A percentile compares a stretch with the other conserved stretches of the same genome.
Conservation (phyloP, 768 basidiomycete genomes). For the Hortiboletus campestris region DNA sequence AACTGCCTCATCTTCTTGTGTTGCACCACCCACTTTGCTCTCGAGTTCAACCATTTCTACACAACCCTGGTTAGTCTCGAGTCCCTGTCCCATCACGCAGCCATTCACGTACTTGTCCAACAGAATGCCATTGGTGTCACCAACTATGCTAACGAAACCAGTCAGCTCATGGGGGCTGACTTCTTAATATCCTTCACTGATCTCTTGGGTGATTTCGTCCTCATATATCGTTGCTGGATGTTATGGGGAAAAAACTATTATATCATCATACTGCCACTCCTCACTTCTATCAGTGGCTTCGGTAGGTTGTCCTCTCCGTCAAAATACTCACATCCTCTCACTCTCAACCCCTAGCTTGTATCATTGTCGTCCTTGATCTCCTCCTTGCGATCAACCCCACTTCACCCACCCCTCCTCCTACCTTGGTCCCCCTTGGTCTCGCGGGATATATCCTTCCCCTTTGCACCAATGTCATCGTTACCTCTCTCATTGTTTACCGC, state of each 20-base stretch:
- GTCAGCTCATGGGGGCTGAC: conserved; percentile 32
- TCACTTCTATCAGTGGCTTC: conserved; percentile 34
- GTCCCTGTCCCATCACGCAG: not conserved
- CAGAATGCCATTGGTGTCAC: conserved; percentile 30
- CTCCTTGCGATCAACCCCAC: conserved; percentile 28
- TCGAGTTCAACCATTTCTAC: conserved; percentile 38
- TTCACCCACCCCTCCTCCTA: conserved; percentile 35
- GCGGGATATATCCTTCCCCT: conserved; percentile 40
- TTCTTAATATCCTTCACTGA: conserved; percentile 37
- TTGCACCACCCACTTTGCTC: conserved; percentile 32
- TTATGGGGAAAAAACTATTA: conserved; percentile 37
- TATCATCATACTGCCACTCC: conserved; percentile 34
- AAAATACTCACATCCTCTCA: not conserved
- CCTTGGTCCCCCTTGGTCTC: conserved; percentile 35
- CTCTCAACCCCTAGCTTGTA: conserved; percentile 25
- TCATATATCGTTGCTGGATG: conserved; percentile 44
- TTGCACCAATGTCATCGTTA: conserved; percentile 41
- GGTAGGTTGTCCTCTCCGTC: conserved; percentile 23
- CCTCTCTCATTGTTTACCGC: conserved; percentile 39
- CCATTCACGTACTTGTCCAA: not conserved
- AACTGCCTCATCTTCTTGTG: conserved; percentile 32
- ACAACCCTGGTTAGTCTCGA: conserved; percentile 29
- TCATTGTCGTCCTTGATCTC: conserved; percentile 28
- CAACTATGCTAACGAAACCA: conserved; percentile 32
- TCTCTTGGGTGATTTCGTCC: conserved; percentile 35